Evolutionary conservation across 257 asterid species (phyloP).

Genomic region (Solanum sejunctum): DNA sequence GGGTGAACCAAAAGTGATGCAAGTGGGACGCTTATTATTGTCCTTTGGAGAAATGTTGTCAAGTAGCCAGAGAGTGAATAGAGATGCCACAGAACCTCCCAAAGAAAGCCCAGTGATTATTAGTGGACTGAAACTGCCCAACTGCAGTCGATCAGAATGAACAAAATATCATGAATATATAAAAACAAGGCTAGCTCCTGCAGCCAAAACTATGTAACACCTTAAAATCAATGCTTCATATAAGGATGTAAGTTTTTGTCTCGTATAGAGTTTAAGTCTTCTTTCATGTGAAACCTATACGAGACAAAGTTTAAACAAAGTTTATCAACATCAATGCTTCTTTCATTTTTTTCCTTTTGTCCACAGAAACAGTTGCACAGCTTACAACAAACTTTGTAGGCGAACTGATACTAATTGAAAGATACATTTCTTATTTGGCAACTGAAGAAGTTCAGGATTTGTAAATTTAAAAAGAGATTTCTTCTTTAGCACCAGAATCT

Average conservation of each 20-base stretch:
- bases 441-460: not conserved
- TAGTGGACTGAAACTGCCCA: not conserved
- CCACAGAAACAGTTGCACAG: not conserved
- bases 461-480: not conserved
- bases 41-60: slow-evolving; percentile 1
- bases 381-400: not conserved
- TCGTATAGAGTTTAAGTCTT: not conserved
- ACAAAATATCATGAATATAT: not conserved
- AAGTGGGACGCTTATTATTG: slow-evolving; percentile 8
- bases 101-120: slow-evolving; percentile 16
- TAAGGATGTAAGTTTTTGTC: not conserved
- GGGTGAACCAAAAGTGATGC: slow-evolving; percentile 25
- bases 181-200: not conserved
- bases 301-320: no score
- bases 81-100: slow-evolving; percentile 26
- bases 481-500: not conserved
- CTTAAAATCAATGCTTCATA: not conserved
- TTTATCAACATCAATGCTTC: not conserved
- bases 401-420: not conserved
- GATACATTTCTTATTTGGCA: not conserved
- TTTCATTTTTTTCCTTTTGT: not conserved
- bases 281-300: not conserved
- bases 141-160: slow-evolving; percentile 7
- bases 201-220: not conserved
- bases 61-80: slow-evolving; percentile 24